Evolutionary conservation across 2,329 filamentous ascomycete genomes (phyloP), one percentile per base, ranked within the genome.

Genomic region (Geoglossum cookeanum): DNA sequence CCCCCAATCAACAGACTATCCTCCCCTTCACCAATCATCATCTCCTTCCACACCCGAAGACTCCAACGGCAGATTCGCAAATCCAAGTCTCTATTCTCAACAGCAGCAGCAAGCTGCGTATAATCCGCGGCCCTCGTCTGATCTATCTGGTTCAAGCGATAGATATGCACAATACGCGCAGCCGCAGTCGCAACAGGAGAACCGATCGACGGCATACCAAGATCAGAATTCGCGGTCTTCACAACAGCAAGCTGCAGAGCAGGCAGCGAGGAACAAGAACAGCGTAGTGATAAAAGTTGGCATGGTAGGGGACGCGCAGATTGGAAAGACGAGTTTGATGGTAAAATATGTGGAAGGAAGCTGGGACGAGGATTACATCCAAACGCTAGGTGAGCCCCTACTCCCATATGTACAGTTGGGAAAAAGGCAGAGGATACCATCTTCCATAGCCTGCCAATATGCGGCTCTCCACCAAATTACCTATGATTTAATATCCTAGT

Each of bases 301-400:
- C 67, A 98, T 98, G 92, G 92, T 98, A 51, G 92, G 92, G 52
- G 92, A 98, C 73, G 92, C 92, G 58, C 92, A 98, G 72, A 98
- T 98, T 64, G 92, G 92, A 67, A 98, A 98, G 79, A 98, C 92
- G 17, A 96, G 90, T 62, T 73, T 98, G 68, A 98, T 98, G 92
- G 92, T 98, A 67, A 98, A 98, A 71, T 98, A 98, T 68, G 92
- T 98, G 58, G 92, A 98, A 73, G 92, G 92, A 59, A 96, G 90
- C 71, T 98, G 92, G 89, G 92, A 98, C 70, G 92, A 98, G 73
- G 92, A 98, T 70, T 98, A 98, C 71, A 98, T 98, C 66, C 92
- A 98, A 73, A 98, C 92, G 27, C 75, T 98, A 49, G 92, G 81
- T 84, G 71, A 61, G 75, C 27, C 3, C 11, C n/a, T 30, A 13